phyloP scores from a whole-genome alignment of 768 basidiomycete species.

The Paxillus rubicundulus region DNA sequence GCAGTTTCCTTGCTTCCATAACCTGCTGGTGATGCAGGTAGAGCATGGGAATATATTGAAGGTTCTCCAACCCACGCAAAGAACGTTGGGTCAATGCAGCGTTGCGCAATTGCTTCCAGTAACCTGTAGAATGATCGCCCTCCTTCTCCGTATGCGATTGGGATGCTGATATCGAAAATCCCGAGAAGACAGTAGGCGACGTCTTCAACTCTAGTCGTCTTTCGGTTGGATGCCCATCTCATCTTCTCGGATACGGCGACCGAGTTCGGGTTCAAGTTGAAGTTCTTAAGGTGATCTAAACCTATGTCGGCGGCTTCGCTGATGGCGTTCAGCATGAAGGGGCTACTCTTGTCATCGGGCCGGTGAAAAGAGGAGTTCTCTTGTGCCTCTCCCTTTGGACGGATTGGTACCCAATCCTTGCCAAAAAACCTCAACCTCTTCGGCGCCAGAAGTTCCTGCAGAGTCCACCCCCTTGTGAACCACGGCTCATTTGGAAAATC shows the following conservation, averaged over 20 bases:
- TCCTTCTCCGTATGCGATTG: constrained; percentile 25
- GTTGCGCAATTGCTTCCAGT: constrained; percentile 13
- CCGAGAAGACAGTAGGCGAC: constrained; percentile 24
- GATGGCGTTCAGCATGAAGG: constrained; percentile 13
- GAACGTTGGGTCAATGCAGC: constrained; percentile 19
- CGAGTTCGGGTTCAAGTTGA: constrained; percentile 12
- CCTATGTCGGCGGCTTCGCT: constrained; percentile 19
- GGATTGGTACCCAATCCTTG: constrained; percentile 22
- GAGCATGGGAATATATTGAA: constrained; percentile 22
- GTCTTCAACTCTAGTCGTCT: constrained; percentile 23
- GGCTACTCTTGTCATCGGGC: constrained; percentile 24
- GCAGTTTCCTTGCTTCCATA: neutral
- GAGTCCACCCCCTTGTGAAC: constrained; percentile 23
- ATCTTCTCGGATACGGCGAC: constrained; percentile 23
- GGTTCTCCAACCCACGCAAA: constrained; percentile 23
- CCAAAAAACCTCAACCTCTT: constrained; percentile 25
- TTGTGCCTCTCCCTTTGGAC: constrained; percentile 16
- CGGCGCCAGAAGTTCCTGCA: constrained; percentile 23
- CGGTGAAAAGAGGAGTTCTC: too few species aligned
- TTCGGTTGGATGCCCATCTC: constrained; percentile 23
- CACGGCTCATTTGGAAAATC: constrained; percentile 24
- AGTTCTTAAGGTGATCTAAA: constrained; percentile 19
- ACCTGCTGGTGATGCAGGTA: constrained; percentile 23
- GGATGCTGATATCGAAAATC: constrained; percentile 20
- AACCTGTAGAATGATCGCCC: constrained; percentile 21